phyloP scores from a whole-genome alignment of 805 yeast genomes.

The Pichia eremophila region DNA sequence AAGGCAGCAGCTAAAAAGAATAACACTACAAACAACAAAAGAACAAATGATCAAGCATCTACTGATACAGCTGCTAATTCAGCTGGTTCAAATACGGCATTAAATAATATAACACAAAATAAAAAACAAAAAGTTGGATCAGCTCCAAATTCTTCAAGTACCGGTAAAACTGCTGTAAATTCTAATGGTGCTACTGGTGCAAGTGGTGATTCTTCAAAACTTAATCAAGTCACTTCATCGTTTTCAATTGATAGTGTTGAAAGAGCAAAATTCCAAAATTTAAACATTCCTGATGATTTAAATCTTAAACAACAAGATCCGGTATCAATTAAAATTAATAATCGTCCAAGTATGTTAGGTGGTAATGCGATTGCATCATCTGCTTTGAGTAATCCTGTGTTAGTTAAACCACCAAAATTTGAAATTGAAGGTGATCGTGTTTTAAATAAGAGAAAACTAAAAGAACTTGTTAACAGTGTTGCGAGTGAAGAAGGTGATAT shows the following conservation, averaged over 20 bases:
- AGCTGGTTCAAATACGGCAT: too few relatives aligned
- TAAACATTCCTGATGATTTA: conserved; percentile 63
- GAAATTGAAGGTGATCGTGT: conserved; percentile 79
- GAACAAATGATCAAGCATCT: conserved; percentile 1
- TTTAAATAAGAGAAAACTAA: conserved; percentile 77
- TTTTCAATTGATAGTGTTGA: not conserved
- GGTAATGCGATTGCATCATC: conserved; percentile 72
- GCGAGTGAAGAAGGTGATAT: conserved; percentile 88
- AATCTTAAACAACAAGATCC: conserved; percentile 60
- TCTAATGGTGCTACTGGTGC: not conserved
- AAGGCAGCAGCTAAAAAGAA: conserved; percentile 11
- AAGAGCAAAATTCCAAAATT: conserved; percentile 44
- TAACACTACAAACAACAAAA: conserved; percentile 6
- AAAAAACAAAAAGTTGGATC: not conserved
- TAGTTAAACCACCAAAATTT: conserved; percentile 67
- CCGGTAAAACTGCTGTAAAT: not conserved
- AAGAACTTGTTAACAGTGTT: conserved; percentile 75
- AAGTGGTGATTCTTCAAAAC: not conserved
- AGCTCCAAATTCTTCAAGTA: not conserved
- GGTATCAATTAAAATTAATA: conserved; percentile 47
- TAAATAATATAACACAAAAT: not conserved
- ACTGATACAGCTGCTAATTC: not conserved
- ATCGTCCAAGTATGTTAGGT: conserved; percentile 75
- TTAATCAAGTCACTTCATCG: not conserved
- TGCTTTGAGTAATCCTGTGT: conserved; percentile 66